Base-by-base conservation (phyloP, 192 early-diverging fungal genomes). In the Borealophlyctis nickersoniae region DNA sequence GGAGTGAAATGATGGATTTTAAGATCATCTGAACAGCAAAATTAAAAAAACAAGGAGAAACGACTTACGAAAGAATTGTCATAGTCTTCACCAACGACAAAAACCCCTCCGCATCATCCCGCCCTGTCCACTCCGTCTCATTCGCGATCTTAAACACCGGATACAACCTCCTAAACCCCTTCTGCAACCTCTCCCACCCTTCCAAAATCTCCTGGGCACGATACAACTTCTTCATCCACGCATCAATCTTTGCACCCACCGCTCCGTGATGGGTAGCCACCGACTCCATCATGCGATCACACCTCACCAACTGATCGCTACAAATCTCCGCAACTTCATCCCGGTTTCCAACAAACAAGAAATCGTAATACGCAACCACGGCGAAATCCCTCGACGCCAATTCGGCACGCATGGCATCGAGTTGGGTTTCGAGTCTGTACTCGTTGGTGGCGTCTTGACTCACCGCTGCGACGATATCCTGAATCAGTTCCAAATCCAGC, bases 401-500 rank as follows among this genome's bases (percentile, higher is more conserved):
- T 39, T 74, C 76, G 1, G 29, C 29, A 7, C 61, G 62, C 74
- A 78, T 69, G 3, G 33, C 52, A 16, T 78, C 73, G 2, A 78
- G 49, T 32, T 49, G 16, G 2, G 39, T 56, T 53, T 78, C 76
- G 34, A 72, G 31, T n/a, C 49, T 51, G 28, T 58, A 49, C 32
- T 72, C 76, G 9, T 26, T 26, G 36, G 49, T 66, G 1, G 76
- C 76, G 68, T 78, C 68, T 2, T 62, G 50, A 36, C 64, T 74
- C n/a, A 78, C 76, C 23, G 76, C 76, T 29, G 56, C 36, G 2
- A 78, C 22, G 0, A 78, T 63, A 34, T 72, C 65, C 23, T 70
- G 61, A 3, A 78, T 66, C 52, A 78, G 49, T 52, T 78, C 76
- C 48, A 78, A 48, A 52, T 78, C 76, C 22, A 78, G 39, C 36